Percentiles rank a stretch among this genome's conserved stretches.
Evolutionary conservation across 208 protist genomes (phyloP).

Genomic region (Crithidia brevicula): DNA sequence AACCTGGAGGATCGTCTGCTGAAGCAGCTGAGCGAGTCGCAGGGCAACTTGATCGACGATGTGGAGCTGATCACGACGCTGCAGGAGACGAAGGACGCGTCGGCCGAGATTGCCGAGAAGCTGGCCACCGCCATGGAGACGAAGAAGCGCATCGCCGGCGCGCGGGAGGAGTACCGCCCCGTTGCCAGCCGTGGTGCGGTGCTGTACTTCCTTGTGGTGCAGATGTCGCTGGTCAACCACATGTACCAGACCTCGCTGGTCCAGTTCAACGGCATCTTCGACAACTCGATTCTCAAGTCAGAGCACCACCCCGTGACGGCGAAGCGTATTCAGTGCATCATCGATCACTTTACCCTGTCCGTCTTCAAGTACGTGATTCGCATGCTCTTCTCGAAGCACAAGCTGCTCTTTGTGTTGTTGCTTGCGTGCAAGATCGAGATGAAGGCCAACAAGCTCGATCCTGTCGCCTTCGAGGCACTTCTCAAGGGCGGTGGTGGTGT

Average conservation of each 20-base stretch:
- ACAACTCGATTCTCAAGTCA: slow-evolving; percentile 92
- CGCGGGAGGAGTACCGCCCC: slow-evolving; percentile 97
- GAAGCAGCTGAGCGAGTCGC: slow-evolving; percentile 94
- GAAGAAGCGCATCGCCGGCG: slow-evolving; percentile 95
- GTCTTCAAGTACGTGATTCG: slow-evolving; percentile 96
- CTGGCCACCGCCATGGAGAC: slow-evolving; percentile 95
- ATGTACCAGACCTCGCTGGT: slow-evolving; percentile 99
- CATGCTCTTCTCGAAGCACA: slow-evolving; percentile 98
- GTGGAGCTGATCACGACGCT: slow-evolving; percentile 96
- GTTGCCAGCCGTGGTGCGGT: slow-evolving; percentile 97
- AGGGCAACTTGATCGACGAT: slow-evolving; percentile 94
- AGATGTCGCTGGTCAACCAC: slow-evolving; percentile 96
- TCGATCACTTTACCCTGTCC: slow-evolving; percentile 93
- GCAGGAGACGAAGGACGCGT: slow-evolving; percentile 97
- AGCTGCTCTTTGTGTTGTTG: slow-evolving; percentile 96
- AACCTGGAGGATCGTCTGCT: slow-evolving; percentile 95
- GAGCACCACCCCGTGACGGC: slow-evolving; percentile 90
- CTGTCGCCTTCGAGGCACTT: slow-evolving; percentile 90
- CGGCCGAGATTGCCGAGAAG: slow-evolving; percentile 97
- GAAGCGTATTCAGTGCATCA: slow-evolving; percentile 97
- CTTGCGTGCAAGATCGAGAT: slow-evolving; percentile 97
- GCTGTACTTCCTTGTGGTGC: slow-evolving; percentile 99
- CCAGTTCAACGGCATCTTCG: slow-evolving; percentile 98
- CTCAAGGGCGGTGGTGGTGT: slow-evolving; percentile 96
- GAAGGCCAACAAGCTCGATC: slow-evolving; percentile 79